A percentile compares a stretch with the other conserved stretches of the same genome.
phyloP scores from a whole-genome alignment of 257 asterid species.

The Scutellaria galericulata region DNA sequence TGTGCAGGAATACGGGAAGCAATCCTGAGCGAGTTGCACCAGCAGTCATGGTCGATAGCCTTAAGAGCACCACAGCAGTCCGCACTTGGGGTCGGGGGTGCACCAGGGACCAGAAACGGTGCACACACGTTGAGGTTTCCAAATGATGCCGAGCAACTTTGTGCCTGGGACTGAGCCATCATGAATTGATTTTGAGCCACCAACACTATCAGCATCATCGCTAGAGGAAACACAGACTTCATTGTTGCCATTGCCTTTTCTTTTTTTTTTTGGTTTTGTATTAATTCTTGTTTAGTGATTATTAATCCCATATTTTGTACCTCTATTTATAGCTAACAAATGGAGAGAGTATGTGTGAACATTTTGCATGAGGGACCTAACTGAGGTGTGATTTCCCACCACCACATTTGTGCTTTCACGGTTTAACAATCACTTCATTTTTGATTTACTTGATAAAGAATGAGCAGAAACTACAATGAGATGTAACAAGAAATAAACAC shows the following conservation, averaged over 20 bases:
- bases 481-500: slow-evolving; percentile 4
- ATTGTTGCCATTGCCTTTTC: slow-evolving; percentile 30
- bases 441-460: neutral
- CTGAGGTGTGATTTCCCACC: slow-evolving; percentile 27
- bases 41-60: slow-evolving; percentile 49
- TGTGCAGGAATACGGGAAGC: slow-evolving; percentile 49
- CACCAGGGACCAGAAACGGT: slow-evolving; percentile 51
- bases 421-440: neutral
- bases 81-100: slow-evolving; percentile 37
- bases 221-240: slow-evolving; percentile 34
- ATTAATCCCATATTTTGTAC: neutral
- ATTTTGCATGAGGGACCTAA: slow-evolving; percentile 48
- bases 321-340: slow-evolving; percentile 25
- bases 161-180: slow-evolving; percentile 35
- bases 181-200: slow-evolving; percentile 28
- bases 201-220: slow-evolving; percentile 33
- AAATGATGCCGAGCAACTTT: slow-evolving; percentile 49
- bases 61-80: slow-evolving; percentile 61
- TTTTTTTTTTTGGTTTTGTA: neutral
- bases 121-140: slow-evolving; percentile 53
- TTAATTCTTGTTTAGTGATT: neutral
- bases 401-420: slow-evolving; percentile 4
- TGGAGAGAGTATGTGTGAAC: neutral
- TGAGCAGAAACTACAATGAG: slow-evolving; percentile 23
- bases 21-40: slow-evolving; percentile 49